A percentile compares a stretch with the other conserved stretches of the same genome.
These are phyloP conservation scores for Fraxinus baroniana DNA, from an alignment of 305 asterid genomes.

Conservation along the genomic window DNA sequence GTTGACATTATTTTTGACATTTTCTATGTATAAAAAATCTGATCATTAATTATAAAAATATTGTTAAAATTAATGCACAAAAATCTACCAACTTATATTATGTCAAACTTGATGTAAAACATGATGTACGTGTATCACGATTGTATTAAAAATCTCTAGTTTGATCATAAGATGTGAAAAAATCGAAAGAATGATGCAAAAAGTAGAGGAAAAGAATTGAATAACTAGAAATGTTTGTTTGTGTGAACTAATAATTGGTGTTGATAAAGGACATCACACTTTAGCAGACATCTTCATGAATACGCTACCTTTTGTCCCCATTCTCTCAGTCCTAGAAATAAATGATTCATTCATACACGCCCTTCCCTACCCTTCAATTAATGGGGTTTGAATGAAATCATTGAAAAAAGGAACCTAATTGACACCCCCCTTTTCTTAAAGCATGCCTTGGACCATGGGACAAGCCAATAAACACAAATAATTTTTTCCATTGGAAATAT, in stretches of 20 bases:
- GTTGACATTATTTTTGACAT: too few relatives aligned
- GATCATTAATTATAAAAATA: too few relatives aligned
- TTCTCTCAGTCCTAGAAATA: conserved; percentile 13
- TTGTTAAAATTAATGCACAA: too few relatives aligned
- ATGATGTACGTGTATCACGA: too few relatives aligned
- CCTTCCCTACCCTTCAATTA: conserved; percentile 18
- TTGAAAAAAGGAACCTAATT: conserved; percentile 23
- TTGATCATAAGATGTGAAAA: not conserved
- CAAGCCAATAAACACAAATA: conserved; percentile 25
- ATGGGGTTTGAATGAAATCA: conserved; percentile 32
- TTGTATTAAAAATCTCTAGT: too few relatives aligned
- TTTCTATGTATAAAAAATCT: too few relatives aligned
- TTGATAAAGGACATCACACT: conserved; percentile 46
- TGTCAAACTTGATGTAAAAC: too few relatives aligned
- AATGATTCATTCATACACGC: not conserved
- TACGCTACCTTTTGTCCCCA: conserved; percentile 39
- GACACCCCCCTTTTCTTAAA: conserved; percentile 17
- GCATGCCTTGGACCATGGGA: conserved; percentile 56
- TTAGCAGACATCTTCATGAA: conserved; percentile 59
- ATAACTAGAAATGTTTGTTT: conserved; percentile 39
- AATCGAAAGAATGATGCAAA: not conserved
- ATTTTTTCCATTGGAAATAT: not conserved
- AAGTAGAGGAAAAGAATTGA: conserved; percentile 25
- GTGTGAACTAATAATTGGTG: conserved; percentile 57
- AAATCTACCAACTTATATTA: too few relatives aligned